Evolutionary conservation across 2,329 filamentous ascomycete genomes (phyloP).

Genomic region (Aspergillus jensenii): DNA sequence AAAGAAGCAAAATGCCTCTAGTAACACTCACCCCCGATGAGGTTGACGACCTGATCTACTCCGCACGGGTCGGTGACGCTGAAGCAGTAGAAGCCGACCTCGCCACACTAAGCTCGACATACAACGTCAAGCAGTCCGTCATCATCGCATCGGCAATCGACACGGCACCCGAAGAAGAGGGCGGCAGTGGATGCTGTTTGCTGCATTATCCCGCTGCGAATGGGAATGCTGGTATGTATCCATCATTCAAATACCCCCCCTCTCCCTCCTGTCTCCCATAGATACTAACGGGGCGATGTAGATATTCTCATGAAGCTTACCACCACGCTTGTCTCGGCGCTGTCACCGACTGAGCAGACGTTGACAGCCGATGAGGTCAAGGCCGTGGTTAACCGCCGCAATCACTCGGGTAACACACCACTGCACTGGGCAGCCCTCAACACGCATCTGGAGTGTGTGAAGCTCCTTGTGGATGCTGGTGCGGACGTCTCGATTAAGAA

Average conservation of each 20-base stretch:
- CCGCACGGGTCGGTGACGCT: constrained; percentile 74
- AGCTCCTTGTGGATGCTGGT: constrained; percentile 71
- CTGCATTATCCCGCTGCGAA: constrained; percentile 94
- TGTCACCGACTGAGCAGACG: neutral
- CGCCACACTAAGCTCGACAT: constrained; percentile 59
- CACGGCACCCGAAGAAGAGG: constrained; percentile 71
- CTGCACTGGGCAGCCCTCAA: constrained; percentile 94
- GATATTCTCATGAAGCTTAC: constrained; percentile 52
- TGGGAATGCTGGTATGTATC: constrained; percentile 68
- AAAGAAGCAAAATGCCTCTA: constrained; percentile 20
- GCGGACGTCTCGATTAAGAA: constrained; percentile 79
- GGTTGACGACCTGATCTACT: constrained; percentile 89
- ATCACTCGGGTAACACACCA: constrained; percentile 83
- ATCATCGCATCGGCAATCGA: constrained; percentile 72
- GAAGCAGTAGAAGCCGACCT: constrained; percentile 64
- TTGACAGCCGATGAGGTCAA: constrained; percentile 17
- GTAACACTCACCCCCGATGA: constrained; percentile 67
- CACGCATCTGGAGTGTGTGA: constrained; percentile 78
- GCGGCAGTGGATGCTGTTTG: constrained; percentile 46
- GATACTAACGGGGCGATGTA: constrained; percentile 19
- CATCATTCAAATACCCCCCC: too few species aligned
- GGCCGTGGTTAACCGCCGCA: constrained; percentile 54
- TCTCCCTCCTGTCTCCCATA: neutral
- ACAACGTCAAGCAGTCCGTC: constrained; percentile 59
- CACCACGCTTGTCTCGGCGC: constrained; percentile 32